Evolutionary conservation across 2,329 filamentous ascomycete genomes (phyloP).

Genomic region (Arthroderma sp.): DNA sequence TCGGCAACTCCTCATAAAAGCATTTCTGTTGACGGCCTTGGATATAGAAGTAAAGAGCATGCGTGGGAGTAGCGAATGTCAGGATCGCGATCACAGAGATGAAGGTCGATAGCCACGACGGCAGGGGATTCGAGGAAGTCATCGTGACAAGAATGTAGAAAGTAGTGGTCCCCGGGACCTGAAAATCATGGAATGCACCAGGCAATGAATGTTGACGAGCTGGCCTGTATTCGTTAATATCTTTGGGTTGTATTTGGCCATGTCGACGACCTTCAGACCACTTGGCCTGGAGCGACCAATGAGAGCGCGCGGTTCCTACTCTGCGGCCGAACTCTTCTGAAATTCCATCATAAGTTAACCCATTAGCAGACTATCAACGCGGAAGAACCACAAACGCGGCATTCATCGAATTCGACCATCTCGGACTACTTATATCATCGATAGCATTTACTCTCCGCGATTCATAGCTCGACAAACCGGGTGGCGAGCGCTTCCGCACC

Average conservation of each 20-base stretch:
- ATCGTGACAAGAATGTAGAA: constrained; percentile 14
- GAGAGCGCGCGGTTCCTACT: no score
- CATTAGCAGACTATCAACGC: neutral
- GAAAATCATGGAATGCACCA: no score
- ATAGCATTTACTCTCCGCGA: neutral
- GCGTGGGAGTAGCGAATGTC: constrained; percentile 46
- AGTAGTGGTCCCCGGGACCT: no score
- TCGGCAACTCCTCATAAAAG: constrained; percentile 96
- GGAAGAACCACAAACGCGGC: neutral
- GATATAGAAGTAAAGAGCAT: constrained; percentile 91
- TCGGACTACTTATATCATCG: neutral
- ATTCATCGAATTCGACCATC: neutral
- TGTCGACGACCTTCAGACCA: no score
- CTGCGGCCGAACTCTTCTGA: no score
- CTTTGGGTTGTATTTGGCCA: no score
- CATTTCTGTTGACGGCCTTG: constrained; percentile 78
- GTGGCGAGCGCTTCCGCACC: neutral
- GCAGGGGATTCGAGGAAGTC: constrained; percentile 22
- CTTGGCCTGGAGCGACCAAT: no score
- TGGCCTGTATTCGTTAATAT: no score
- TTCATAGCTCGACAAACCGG: neutral
- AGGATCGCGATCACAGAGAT: constrained; percentile 55
- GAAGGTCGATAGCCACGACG: constrained; percentile 29
- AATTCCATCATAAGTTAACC: no score
- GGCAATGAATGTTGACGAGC: no score